phyloP scores from a whole-genome alignment of 2,329 filamentous ascomycete species.

The Verticillium dahliae region DNA sequence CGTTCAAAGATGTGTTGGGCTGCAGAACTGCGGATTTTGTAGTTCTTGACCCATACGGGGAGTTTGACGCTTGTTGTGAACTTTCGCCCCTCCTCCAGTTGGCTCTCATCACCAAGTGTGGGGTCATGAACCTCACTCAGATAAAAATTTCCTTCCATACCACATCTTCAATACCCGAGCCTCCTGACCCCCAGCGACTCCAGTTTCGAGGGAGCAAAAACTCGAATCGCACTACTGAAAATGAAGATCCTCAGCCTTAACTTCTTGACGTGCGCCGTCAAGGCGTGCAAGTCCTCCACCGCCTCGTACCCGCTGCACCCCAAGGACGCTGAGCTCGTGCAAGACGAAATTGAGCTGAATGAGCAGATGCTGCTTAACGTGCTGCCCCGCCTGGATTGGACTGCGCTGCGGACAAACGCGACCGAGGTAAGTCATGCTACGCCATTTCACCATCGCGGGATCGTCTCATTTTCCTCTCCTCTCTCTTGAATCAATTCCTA shows the following conservation, averaged over 20 bases:
- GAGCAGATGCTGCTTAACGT: constrained; percentile 76
- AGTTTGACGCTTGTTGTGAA: neutral
- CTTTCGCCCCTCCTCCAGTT: constrained; percentile 1
- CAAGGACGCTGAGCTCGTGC: constrained; percentile 82
- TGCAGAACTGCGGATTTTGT: neutral
- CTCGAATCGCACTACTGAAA: constrained; percentile 1
- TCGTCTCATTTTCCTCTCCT: neutral
- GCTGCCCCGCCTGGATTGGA: constrained; percentile 83
- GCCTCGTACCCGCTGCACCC: constrained; percentile 87
- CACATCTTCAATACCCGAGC: neutral
- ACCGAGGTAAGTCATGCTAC: constrained; percentile 55
- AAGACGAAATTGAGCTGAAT: constrained; percentile 77
- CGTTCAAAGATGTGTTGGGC: too few species aligned
- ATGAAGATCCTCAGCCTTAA: constrained; percentile 98
- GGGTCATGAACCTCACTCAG: neutral
- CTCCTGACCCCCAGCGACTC: constrained; percentile 3
- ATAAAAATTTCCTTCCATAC: neutral
- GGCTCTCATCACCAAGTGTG: neutral
- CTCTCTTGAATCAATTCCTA: neutral
- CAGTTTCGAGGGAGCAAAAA: constrained; percentile 1
- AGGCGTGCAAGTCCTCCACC: constrained; percentile 79
- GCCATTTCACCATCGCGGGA: neutral
- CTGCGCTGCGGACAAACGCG: constrained; percentile 66
- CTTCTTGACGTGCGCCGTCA: constrained; percentile 93
- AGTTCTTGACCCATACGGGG: neutral